A percentile compares a stretch with the other conserved stretches of the same genome.
phyloP scores from a whole-genome alignment of 306 rosid species.

The Macrotyloma uniflorum region DNA sequence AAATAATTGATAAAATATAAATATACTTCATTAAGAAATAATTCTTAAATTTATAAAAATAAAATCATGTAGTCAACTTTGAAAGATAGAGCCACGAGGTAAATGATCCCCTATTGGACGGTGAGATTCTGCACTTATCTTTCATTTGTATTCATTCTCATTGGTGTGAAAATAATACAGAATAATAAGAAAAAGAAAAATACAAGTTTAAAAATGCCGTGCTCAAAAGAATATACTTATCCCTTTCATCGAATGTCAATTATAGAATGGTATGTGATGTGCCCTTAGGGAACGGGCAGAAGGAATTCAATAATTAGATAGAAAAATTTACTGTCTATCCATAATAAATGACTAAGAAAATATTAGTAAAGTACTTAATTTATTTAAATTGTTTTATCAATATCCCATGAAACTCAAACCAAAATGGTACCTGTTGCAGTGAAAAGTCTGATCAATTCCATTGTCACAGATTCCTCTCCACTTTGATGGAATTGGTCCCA shows the following conservation, averaged over 20 bases:
- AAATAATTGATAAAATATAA: not conserved
- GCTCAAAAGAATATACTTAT: not conserved
- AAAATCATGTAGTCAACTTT: not conserved
- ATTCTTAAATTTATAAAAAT: not conserved
- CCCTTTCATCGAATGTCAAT: not conserved
- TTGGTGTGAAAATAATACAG: not conserved
- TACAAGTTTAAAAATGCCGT: not conserved
- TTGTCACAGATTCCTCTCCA: conserved; percentile 88
- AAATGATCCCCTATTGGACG: not conserved
- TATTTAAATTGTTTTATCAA: not conserved
- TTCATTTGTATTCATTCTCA: not conserved
- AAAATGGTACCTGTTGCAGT: conserved; percentile 70
- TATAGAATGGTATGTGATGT: not conserved
- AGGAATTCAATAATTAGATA: not conserved
- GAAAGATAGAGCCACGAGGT: not conserved
- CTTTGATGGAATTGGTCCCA: conserved; percentile 83
- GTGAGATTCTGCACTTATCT: not conserved
- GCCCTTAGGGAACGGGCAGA: not conserved
- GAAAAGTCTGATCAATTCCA: conserved; percentile 51
- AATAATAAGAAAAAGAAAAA: not conserved
- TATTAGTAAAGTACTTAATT: not conserved
- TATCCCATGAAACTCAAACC: not conserved
- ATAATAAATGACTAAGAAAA: not conserved
- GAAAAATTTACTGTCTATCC: not conserved
- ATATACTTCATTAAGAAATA: not conserved